These are phyloP conservation scores for Jatropha podagrica DNA, from an alignment of 441 rosid genomes.

Conservation along the genomic window DNA sequence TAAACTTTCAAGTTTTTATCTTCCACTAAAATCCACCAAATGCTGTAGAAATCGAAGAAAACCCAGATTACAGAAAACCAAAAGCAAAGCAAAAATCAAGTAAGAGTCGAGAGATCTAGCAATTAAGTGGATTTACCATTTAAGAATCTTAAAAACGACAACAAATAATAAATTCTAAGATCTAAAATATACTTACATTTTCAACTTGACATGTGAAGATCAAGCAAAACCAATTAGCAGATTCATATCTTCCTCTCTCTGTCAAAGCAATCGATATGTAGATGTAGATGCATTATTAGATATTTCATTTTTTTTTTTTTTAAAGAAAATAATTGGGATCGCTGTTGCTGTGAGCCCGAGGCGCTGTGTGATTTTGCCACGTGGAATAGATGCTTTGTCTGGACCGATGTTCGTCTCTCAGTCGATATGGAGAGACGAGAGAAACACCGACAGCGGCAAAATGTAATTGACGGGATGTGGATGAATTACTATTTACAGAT, in stretches of 20 bases:
- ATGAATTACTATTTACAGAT: too few relatives aligned
- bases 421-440: background rate
- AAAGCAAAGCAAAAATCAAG: background rate
- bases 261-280: background rate
- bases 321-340: background rate
- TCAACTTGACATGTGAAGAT: conserved; percentile 5
- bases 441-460: conserved; percentile 35
- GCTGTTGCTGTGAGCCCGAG: background rate
- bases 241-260: background rate
- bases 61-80: conserved; percentile 25
- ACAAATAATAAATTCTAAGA: background rate
- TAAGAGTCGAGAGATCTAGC: conserved; percentile 25
- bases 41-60: conserved; percentile 13
- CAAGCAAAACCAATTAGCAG: conserved; percentile 8
- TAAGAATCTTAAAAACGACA: background rate
- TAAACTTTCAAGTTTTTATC: conserved; percentile 2
- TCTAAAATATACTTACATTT: conserved; percentile 13
- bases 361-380: conserved; percentile 16
- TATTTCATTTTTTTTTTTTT: too few relatives aligned
- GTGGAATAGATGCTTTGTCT: background rate
- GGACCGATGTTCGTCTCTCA: too few relatives aligned
- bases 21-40: conserved; percentile 19
- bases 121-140: conserved; percentile 16
- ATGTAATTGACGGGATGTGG: conserved; percentile 9
- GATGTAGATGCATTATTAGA: background rate